phyloP scores from a whole-genome alignment of 1,284 basidiomycete genomes.

The Austroboletus sp. region DNA sequence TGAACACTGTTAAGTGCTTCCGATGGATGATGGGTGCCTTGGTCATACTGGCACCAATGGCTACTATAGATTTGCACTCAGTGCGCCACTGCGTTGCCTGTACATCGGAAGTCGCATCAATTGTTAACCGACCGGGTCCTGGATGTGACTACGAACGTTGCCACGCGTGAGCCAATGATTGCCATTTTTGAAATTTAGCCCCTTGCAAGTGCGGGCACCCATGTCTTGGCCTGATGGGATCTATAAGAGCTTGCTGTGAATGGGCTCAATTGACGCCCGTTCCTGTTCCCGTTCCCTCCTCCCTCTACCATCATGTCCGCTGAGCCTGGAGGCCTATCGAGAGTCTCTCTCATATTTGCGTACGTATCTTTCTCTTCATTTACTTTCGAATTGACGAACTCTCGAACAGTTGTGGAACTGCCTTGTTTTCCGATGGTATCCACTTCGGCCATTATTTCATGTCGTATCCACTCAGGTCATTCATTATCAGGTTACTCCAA shows the following conservation, averaged over 20 bases:
- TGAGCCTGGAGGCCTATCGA: conserved; percentile 32
- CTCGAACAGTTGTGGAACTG: conserved; percentile 64
- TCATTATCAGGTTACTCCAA: conserved; percentile 66
- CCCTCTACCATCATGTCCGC: conserved; percentile 18
- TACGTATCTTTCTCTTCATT: conserved; percentile 33
- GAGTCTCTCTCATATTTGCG: conserved; percentile 75
- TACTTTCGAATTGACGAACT: background rate
- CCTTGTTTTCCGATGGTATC: conserved; percentile 81
- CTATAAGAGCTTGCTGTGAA: conserved; percentile 16
- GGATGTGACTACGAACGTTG: conserved; percentile 23
- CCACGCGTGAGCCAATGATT: conserved; percentile 12
- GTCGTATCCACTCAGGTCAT: conserved; percentile 3
- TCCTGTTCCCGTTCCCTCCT: background rate
- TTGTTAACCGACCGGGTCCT: background rate
- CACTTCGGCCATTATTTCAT: background rate
- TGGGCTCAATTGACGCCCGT: background rate
- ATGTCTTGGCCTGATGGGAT: background rate
- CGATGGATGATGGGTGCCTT: background rate
- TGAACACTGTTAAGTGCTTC: background rate
- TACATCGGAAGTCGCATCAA: background rate
- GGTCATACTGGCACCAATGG: background rate
- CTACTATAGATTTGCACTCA: background rate
- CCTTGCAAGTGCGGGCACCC: background rate
- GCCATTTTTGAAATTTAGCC: background rate
- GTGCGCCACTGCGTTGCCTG: background rate